Evolutionary conservation across 768 basidiomycete species (phyloP).

Genomic region (Rubroboletus pulcherrimus): DNA sequence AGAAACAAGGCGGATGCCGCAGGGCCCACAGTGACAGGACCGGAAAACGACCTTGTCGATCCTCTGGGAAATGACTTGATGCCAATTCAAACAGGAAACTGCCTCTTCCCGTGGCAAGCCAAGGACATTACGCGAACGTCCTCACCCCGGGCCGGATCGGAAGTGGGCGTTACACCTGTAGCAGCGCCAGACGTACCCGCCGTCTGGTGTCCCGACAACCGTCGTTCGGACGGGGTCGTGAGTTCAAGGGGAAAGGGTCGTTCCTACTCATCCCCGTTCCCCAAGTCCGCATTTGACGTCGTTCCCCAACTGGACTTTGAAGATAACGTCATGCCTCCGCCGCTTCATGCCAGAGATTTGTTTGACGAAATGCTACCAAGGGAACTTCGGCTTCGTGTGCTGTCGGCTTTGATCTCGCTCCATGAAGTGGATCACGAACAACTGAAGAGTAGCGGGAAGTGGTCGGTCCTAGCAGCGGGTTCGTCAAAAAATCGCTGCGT

Average conservation of each 20-base stretch:
- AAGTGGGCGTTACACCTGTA: conserved; percentile 11
- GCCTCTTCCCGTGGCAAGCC: conserved; percentile 43
- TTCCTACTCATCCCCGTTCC: conserved; percentile 62
- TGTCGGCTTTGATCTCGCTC: conserved; percentile 51
- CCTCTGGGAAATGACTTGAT: conserved; percentile 15
- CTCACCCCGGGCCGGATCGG: conserved; percentile 9
- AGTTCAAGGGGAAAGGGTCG: conserved; percentile 48
- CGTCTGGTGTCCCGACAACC: conserved; percentile 15
- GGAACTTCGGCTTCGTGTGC: conserved; percentile 63
- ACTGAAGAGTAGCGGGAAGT: conserved; percentile 42
- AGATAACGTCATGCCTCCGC: conserved; percentile 52
- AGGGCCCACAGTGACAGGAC: conserved; percentile 8
- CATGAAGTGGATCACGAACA: conserved; percentile 58
- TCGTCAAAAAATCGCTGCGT: conserved; percentile 68
- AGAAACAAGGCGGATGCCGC: conserved; percentile 34
- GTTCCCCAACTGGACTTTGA: conserved; percentile 43
- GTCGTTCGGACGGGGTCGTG: conserved; percentile 16
- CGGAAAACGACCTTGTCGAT: conserved; percentile 6
- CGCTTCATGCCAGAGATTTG: conserved; percentile 43
- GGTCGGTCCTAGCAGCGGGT: conserved; percentile 60
- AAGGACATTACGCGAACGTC: conserved; percentile 23
- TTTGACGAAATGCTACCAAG: conserved; percentile 71
- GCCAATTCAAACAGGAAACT: conserved; percentile 31
- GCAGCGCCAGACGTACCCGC: conserved; percentile 2
- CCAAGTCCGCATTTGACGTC: conserved; percentile 57